These are phyloP conservation scores for Fusarium sacchari DNA, from an alignment of 2,329 filamentous ascomycete genomes.

Conservation along the genomic window DNA sequence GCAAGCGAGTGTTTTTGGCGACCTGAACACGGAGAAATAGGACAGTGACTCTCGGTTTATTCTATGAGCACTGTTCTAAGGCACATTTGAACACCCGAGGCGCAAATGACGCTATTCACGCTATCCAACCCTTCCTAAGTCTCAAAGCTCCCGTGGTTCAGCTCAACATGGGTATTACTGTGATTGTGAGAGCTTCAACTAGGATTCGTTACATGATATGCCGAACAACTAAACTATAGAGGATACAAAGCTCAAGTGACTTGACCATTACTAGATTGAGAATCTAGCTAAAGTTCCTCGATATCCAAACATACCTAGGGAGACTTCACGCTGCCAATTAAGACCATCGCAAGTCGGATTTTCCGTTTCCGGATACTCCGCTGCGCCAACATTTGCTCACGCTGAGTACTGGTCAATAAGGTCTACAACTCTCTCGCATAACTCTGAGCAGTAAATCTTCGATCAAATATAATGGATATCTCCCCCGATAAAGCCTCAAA, in stretches of 20 bases:
- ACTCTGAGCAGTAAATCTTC: background rate
- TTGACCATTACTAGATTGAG: background rate
- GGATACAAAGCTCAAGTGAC: background rate
- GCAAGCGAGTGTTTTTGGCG: background rate
- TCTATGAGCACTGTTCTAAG: background rate
- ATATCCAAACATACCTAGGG: background rate
- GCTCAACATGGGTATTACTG: background rate
- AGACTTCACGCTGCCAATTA: background rate
- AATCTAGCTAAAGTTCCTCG: background rate
- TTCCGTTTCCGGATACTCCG: conserved; percentile 28
- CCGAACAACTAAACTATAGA: background rate
- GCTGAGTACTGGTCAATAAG: too few species aligned
- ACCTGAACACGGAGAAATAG: background rate
- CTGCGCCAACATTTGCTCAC: background rate
- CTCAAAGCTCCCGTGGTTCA: background rate
- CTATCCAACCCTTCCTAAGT: background rate
- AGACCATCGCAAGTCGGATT: background rate
- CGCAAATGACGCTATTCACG: too few species aligned
- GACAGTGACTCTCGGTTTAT: background rate
- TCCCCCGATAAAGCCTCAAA: background rate
- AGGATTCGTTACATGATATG: background rate
- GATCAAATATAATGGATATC: background rate
- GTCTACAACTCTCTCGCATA: background rate
- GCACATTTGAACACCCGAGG: too few species aligned
- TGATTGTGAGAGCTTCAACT: background rate